Evolutionary conservation across 495 filamentous ascomycete species (phyloP), one percentile per base, ranked within the genome.

Genomic region (Neurospora sp.): DNA sequence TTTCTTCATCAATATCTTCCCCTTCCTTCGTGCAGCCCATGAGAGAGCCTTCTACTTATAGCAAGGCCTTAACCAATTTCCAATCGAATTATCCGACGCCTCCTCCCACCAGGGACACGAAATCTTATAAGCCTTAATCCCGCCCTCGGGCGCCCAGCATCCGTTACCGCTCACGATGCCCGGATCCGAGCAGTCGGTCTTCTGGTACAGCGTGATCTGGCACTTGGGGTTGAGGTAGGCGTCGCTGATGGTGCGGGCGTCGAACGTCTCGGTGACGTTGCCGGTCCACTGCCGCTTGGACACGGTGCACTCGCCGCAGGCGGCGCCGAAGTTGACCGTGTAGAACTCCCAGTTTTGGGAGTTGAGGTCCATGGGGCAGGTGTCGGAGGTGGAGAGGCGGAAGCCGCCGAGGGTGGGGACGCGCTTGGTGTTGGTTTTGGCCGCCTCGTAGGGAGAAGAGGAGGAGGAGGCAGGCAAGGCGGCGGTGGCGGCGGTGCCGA

Each of bases 61-160:
- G 14, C 53, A 61, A 61, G 53, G 53, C 53, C 27, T 61, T 27
- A 61, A 17, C 53, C 53, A 61, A 8, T 3, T 61, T 17, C 22
- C 22, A 27, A 27, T 27, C 22, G 22, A 27, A 27, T 27, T 27
- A 27, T 27, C 22, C 22, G 22, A 27, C 1, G 1, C 22, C 22
- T 27, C 53, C 53, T 61, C 53, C 53, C 53, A 61, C 53, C 73
- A 75, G 14, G 74, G 73, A n/a, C 73, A 74, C 17, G 71, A 39
- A 10, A 40, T 71, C 68, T 53, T 74, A 20, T 72, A 74, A 12
- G 65, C 73, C 22, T 40, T 70, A 31, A 73, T 70, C 10, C 73
- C 68, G 17, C 73, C 73, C 16, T 70, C 65, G 1, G 73, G 73
- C 9, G 65, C 39, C 73, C 73, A 74, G 71, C 73, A 74, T 3